A percentile compares a stretch with the other conserved stretches of the same genome.
Conservation (phyloP, 768 basidiomycete genomes). For the Collybia sordida region DNA sequence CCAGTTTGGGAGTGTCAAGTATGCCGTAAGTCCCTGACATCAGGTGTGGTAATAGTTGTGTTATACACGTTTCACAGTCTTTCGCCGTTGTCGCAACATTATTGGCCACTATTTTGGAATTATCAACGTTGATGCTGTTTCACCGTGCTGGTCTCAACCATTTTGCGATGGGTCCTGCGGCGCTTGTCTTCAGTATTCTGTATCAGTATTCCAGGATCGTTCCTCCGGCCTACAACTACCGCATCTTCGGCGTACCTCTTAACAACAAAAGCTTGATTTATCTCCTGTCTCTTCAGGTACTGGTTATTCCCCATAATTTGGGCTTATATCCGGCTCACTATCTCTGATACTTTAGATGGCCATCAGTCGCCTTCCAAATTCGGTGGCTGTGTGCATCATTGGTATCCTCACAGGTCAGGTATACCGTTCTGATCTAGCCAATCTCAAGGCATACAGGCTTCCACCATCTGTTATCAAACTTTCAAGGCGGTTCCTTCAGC, state of each 20-base stretch:
- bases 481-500: constrained; percentile 55
- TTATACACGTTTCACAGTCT: constrained; percentile 46
- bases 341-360: constrained; percentile 50
- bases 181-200: constrained; percentile 74
- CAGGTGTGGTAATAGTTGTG: no score
- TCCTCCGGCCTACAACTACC: constrained; percentile 73
- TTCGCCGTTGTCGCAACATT: constrained; percentile 70
- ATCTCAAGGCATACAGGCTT: constrained; percentile 78
- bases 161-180: constrained; percentile 75
- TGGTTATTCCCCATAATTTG: constrained; percentile 14
- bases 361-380: constrained; percentile 65
- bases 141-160: constrained; percentile 69
- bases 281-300: constrained; percentile 70
- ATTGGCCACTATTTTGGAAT: constrained; percentile 67
- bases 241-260: constrained; percentile 70
- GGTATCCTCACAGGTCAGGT: constrained; percentile 73
- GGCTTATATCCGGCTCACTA: constrained; percentile 5
- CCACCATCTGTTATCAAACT: constrained; percentile 58
- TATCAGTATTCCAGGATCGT: constrained; percentile 84
- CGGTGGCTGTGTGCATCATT: constrained; percentile 56
- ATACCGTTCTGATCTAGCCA: constrained; percentile 81
- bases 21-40: constrained; percentile 54
- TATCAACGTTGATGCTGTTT: constrained; percentile 62
- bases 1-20: constrained; percentile 85
- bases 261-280: constrained; percentile 79